A percentile compares a stretch with the other conserved stretches of the same genome.
Evolutionary conservation across 441 rosid genomes (phyloP).

Genomic region (Monsonia emarginata): DNA sequence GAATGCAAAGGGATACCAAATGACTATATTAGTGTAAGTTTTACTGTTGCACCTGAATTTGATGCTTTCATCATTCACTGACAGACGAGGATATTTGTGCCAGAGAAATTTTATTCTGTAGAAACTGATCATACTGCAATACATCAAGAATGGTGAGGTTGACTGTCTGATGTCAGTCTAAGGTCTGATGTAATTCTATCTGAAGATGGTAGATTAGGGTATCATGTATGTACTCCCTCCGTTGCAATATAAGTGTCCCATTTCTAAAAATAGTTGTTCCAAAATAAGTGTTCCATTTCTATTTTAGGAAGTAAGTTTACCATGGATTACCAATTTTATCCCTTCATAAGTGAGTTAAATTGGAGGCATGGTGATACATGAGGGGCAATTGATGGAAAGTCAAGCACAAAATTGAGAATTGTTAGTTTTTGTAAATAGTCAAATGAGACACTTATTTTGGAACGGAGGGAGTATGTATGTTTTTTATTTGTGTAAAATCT

Average conservation of each 20-base stretch:
- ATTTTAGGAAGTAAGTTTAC: too few species aligned
- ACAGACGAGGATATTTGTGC: background rate
- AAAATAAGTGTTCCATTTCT: too few species aligned
- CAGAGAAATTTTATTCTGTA: background rate
- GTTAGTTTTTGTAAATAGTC: background rate
- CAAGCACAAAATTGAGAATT: too few species aligned
- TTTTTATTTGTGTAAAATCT: too few species aligned
- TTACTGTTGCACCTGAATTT: background rate
- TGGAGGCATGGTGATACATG: too few species aligned
- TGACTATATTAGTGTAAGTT: slow-evolving; percentile 58
- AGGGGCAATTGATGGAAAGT: too few species aligned
- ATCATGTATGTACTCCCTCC: background rate
- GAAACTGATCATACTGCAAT: background rate
- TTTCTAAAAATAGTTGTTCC: too few species aligned
- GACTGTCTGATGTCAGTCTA: background rate
- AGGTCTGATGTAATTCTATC: background rate
- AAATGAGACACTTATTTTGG: background rate
- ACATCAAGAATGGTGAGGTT: background rate
- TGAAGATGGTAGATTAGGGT: background rate
- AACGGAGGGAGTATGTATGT: background rate
- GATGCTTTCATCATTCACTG: background rate
- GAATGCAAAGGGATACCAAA: slow-evolving; percentile 65
- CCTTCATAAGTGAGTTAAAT: too few species aligned
- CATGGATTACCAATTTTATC: too few species aligned
- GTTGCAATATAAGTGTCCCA: background rate